phyloP scores from a whole-genome alignment of 192 early-diverging fungal genomes.

The Podila epigama region DNA sequence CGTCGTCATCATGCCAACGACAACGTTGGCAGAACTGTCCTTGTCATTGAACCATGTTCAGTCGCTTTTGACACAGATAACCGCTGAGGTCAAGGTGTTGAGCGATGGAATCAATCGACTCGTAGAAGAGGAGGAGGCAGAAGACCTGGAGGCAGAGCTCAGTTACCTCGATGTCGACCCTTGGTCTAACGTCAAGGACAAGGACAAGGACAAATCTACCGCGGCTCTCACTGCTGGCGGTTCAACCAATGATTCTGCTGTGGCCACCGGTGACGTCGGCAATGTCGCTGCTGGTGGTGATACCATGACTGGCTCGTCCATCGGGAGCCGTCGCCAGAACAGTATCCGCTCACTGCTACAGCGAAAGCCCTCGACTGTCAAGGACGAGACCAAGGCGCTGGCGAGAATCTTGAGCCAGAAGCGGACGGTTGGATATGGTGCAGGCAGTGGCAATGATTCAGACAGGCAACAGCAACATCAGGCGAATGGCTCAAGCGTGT shows the following conservation, averaged over 20 bases:
- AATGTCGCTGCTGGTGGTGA: neutral
- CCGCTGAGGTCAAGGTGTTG: slow-evolving; percentile 41
- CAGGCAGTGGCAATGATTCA: slow-evolving; percentile 18
- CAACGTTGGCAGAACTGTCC: slow-evolving; percentile 35
- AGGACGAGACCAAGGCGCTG: slow-evolving; percentile 47
- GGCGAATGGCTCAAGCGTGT: no score
- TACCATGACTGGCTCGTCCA: neutral
- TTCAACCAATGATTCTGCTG: no score
- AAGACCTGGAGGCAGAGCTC: slow-evolving; percentile 39
- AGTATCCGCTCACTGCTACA: slow-evolving; percentile 45
- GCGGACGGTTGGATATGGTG: slow-evolving; percentile 3
- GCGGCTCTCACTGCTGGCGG: neutral
- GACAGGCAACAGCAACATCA: slow-evolving; percentile 8
- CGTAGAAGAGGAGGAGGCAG: slow-evolving; percentile 22
- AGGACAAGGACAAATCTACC: slow-evolving; percentile 16
- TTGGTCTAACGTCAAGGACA: slow-evolving; percentile 45
- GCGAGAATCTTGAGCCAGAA: slow-evolving; percentile 43
- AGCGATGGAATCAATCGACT: slow-evolving; percentile 30
- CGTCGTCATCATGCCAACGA: slow-evolving; percentile 26
- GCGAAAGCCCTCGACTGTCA: slow-evolving; percentile 42
- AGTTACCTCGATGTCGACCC: slow-evolving; percentile 45
- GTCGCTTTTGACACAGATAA: slow-evolving; percentile 36
- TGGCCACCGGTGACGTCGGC: no score
- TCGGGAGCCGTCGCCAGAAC: slow-evolving; percentile 5
- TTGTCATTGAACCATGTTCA: slow-evolving; percentile 36